Base-by-base conservation (phyloP, 2,329 filamentous ascomycete species). In the Talaromyces albobiverticillius region DNA sequence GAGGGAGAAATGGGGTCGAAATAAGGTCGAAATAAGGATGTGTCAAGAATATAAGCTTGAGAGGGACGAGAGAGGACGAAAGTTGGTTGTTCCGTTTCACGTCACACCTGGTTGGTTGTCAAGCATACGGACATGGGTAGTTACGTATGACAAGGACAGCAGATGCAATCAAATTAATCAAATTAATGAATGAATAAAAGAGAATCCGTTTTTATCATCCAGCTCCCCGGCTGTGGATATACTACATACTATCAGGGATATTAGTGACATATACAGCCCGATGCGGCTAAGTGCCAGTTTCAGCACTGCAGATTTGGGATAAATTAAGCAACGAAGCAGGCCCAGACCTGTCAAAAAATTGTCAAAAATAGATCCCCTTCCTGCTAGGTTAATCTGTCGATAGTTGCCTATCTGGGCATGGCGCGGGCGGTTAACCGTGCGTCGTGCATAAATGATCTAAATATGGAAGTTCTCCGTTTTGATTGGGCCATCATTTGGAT, bases 291-390 rank as follows among this genome's bases (percentile, higher is more conserved):
- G 47, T 42, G 26, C 13, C 10, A 46, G 41, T 52, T 52, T 52
- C 49, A 26, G 9, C 22, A 6, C 3, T 3, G 36, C 50, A 38
- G 16, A 46, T 46, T n/a, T 14, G 23, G 41, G 50, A 46, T 52
- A 46, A 46, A 46, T 52, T 52, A 52, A 46, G 50, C 43, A 52
- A 52, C 50, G 38, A 46, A 20, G 7, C 18, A 29, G 20, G 48
- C 20, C 8, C 31, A 51, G 48, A 29, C n/a, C 36, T n/a, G 16
- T n/a, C 13, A 7, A 10, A 18, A 20, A 22, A 20, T 16, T 5
- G 40, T 29, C 6, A 43, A 34, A 51, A 51, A 51, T 51, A 51
- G 49, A 51, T 51, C 13, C 41, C 20, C 34, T 11, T 43, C 14
- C 22, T 4, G 43, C 26, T 11, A 13, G 14, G 6, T 11, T 36